A percentile compares a stretch with the other conserved stretches of the same genome.
Conservation (phyloP, 163 green algal species). For the Scenedesmus sp. region DNA sequence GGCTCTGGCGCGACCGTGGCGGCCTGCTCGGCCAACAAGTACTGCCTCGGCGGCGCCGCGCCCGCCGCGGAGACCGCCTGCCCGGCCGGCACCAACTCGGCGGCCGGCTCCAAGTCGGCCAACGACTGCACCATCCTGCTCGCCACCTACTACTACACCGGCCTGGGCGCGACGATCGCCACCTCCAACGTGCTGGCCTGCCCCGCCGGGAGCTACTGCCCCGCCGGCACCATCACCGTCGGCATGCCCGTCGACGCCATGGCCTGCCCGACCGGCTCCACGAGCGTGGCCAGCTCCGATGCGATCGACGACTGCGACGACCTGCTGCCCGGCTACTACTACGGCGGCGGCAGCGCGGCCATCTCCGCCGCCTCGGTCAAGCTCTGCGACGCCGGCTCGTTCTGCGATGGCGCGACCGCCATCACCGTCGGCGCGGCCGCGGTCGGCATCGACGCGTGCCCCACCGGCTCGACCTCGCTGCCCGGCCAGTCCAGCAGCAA, state of each 20-base stretch:
- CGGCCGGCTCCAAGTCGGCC: not conserved
- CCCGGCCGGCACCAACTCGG: not conserved
- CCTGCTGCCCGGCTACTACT: not conserved
- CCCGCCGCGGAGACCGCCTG: not conserved
- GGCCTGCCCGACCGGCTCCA: not conserved
- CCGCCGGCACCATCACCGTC: not conserved
- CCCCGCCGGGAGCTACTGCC: not conserved
- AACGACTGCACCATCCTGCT: slow-evolving; percentile 15
- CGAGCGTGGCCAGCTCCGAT: not conserved
- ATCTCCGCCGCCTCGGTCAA: not conserved
- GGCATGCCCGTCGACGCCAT: not conserved
- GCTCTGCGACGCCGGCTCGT: not conserved
- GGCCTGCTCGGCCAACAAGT: too few species aligned
- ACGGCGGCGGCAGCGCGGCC: not conserved
- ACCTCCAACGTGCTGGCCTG: not conserved
- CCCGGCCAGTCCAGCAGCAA: not conserved
- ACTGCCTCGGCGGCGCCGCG: too few species aligned
- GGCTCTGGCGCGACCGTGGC: too few species aligned
- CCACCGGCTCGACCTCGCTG: not conserved
- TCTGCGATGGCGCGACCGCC: not conserved
- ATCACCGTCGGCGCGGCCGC: not conserved
- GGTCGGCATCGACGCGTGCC: not conserved
- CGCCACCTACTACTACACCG: not conserved
- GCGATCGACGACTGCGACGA: slow-evolving; percentile 2
- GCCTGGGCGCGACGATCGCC: not conserved